Conservation (phyloP, 1,139 yeast genomes). For the Hansenula lynferdii region DNA sequence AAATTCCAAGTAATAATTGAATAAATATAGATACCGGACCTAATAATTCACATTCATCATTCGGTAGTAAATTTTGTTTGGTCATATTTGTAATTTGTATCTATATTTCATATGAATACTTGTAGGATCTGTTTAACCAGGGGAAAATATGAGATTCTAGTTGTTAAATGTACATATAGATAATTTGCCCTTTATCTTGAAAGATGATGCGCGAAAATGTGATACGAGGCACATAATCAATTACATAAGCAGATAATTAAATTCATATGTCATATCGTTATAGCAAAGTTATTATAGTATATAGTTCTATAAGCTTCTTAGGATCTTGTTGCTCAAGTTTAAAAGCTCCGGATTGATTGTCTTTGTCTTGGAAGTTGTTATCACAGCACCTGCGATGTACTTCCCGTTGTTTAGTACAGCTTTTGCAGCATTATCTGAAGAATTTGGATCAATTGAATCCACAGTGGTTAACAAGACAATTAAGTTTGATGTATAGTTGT, state of each 20-base stretch:
- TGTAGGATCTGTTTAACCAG: no score
- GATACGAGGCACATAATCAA: no score
- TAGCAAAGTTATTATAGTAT: no score
- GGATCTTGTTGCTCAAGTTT: not conserved
- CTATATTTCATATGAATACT: not conserved
- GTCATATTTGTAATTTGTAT: not conserved
- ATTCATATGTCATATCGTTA: no score
- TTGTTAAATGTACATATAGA: no score
- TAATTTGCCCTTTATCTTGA: no score
- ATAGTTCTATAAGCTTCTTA: not conserved
- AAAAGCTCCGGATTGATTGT: not conserved
- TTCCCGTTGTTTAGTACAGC: slow-evolving; percentile 18
- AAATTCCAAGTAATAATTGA: slow-evolving; percentile 63
- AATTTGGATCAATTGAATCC: slow-evolving; percentile 1
- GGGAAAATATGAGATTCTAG: no score
- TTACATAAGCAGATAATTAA: not conserved
- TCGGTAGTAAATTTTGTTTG: slow-evolving; percentile 1
- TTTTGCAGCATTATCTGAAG: slow-evolving; percentile 9
- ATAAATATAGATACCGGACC: slow-evolving; percentile 70
- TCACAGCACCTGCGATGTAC: slow-evolving; percentile 14
- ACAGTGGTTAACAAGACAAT: slow-evolving; percentile 9
- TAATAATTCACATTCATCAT: slow-evolving; percentile 51
- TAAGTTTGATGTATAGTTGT: slow-evolving; percentile 6
- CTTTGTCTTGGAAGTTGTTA: slow-evolving; percentile 1
- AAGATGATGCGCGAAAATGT: no score